Evolutionary conservation across 768 basidiomycete genomes (phyloP), one percentile per base, ranked within the genome.

Genomic region (Phylloporus arenicola): DNA sequence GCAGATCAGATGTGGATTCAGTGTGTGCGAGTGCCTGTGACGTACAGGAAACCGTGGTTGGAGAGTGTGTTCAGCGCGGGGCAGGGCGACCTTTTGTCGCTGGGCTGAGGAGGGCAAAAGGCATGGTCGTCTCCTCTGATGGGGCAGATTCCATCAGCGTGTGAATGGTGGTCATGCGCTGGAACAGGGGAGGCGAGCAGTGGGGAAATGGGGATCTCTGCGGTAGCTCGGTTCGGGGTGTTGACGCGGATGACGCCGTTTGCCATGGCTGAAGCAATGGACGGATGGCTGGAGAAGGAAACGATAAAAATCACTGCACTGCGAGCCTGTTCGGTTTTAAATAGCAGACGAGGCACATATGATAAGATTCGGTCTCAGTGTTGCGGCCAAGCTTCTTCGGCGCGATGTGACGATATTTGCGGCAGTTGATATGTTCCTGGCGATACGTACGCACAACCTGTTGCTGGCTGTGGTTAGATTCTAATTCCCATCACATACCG

Each of bases 1-100:
- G 16, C 17, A 13, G 3, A 5, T 10, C 17, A 6, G 17, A 14
- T 40, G 8, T 9, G 16, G 38, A 13, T 31, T 46, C 8, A 48
- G 43, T 24, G 24, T n/a, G 30, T 20, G n/a, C 17, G 37, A 4
- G 41, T 40, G 17, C 9, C 4, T 14, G 38, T 19, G 44, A 73
- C 84, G 63, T 57, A 88, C 86, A 89, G 70, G 50, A 82, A 88
- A 2, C 84, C 83, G 50, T 88, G 84, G 56, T 88, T 88, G 0
- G 86, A 84, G 57, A 88, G 77, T 0, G 82, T 69, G 55, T 89
- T 88, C 34, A 89, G 63, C 2, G 84, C 87, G 1, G 87, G 87
- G 55, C 86, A 88, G 5, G 82, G 81, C 0, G 82, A 83, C 16
- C 86, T 77, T 44, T 69, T 73, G 52, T 84, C 84, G 13, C 68